These are phyloP conservation scores for Harringtonia aguacate DNA, from an alignment of 2,329 filamentous ascomycete genomes.

Conservation along the genomic window DNA sequence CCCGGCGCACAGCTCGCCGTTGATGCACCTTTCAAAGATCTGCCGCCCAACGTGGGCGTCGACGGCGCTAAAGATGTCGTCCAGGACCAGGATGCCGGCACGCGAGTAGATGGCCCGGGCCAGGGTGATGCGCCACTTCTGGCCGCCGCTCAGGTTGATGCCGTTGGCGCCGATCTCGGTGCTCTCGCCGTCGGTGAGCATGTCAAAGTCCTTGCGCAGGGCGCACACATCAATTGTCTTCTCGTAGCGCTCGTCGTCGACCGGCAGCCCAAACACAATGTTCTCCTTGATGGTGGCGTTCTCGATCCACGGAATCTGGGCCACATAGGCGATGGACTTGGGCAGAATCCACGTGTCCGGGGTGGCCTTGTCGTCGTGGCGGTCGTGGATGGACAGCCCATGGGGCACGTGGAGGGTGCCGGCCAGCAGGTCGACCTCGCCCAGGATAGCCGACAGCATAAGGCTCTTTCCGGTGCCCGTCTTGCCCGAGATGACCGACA, in stretches of 20 bases:
- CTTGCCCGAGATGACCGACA: slow-evolving; percentile 66
- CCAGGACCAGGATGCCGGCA: slow-evolving; percentile 64
- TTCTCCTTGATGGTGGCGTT: slow-evolving; percentile 72
- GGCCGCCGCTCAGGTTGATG: slow-evolving; percentile 74
- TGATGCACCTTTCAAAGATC: slow-evolving; percentile 66
- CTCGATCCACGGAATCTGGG: slow-evolving; percentile 78
- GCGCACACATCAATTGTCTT: slow-evolving; percentile 65
- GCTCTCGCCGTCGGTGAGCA: slow-evolving; percentile 64
- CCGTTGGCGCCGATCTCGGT: slow-evolving; percentile 80
- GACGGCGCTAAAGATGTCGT: slow-evolving; percentile 76
- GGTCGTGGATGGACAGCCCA: slow-evolving; percentile 37
- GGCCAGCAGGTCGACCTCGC: slow-evolving; percentile 59
- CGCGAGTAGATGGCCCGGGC: slow-evolving; percentile 72
- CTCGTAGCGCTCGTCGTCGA: slow-evolving; percentile 56
- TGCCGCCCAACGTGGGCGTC: slow-evolving; percentile 74
- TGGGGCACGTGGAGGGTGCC: slow-evolving; percentile 49
- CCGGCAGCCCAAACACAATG: slow-evolving; percentile 65
- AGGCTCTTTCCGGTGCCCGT: slow-evolving; percentile 73
- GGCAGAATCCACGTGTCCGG: slow-evolving; percentile 58
- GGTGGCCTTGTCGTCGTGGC: slow-evolving; percentile 53
- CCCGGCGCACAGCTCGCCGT: slow-evolving; percentile 56
- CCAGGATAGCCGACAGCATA: slow-evolving; percentile 61
- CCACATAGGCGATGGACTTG: slow-evolving; percentile 61
- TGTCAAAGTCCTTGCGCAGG: slow-evolving; percentile 63
- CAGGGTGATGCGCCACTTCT: slow-evolving; percentile 73